These are phyloP conservation scores for Hypoxylon trugodes DNA, from an alignment of 495 filamentous ascomycete genomes.

Conservation along the genomic window DNA sequence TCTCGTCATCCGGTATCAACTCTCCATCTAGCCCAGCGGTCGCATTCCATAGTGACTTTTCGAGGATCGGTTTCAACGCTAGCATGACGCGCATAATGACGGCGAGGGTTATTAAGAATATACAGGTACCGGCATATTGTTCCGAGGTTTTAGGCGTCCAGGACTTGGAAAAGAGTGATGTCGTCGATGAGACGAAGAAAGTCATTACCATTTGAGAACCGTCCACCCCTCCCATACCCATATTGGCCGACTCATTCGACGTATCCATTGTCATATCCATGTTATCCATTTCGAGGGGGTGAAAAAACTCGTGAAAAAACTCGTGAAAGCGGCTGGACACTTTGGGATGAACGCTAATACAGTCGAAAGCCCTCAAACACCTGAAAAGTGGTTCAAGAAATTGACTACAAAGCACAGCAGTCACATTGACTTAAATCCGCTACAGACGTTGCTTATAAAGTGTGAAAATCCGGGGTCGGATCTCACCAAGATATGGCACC, in stretches of 20 bases:
- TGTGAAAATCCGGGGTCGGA: background rate
- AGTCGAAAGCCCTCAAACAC: background rate
- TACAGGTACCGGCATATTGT: slow-evolving; percentile 77
- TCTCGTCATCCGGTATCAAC: slow-evolving; percentile 19
- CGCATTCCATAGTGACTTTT: slow-evolving; percentile 75
- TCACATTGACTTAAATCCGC: slow-evolving; percentile 1
- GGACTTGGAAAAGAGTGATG: slow-evolving; percentile 68
- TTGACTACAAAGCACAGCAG: background rate
- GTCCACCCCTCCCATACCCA: slow-evolving; percentile 30
- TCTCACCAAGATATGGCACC: background rate
- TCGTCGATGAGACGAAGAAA: slow-evolving; percentile 66
- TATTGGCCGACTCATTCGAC: slow-evolving; percentile 13
- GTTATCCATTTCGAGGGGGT: background rate
- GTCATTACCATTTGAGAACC: slow-evolving; percentile 45
- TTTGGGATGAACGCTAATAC: background rate
- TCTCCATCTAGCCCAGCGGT: slow-evolving; percentile 52
- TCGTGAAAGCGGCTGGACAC: background rate
- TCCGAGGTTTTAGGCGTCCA: slow-evolving; percentile 72
- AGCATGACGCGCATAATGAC: slow-evolving; percentile 67
- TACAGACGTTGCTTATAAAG: background rate
- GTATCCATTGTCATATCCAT: slow-evolving; percentile 12
- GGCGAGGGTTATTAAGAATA: slow-evolving; percentile 75
- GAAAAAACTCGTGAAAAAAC: too few relatives aligned
- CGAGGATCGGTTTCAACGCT: slow-evolving; percentile 68
- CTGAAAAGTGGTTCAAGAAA: background rate